These are phyloP conservation scores for Plasmodium cynomolgi DNA, from an alignment of 169 alveolate species.

Conservation along the genomic window DNA sequence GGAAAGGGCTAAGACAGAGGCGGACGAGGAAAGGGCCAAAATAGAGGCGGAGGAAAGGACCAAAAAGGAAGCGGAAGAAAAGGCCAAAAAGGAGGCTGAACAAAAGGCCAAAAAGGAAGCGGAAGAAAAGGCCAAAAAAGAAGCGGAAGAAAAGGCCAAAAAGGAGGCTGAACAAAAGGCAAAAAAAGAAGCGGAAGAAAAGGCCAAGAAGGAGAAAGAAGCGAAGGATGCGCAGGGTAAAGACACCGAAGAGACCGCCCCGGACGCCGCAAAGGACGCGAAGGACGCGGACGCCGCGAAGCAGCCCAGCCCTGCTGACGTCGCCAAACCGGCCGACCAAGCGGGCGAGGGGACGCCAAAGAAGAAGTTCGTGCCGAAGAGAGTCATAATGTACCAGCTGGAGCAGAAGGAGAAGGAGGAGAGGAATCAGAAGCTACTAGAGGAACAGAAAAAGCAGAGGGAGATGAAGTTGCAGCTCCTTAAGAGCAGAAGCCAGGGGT, in stretches of 20 bases:
- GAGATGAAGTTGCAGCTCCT: slow-evolving; percentile 31
- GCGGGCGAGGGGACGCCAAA: not conserved
- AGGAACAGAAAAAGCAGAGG: slow-evolving; percentile 36
- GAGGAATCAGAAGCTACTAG: not conserved
- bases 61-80: not conserved
- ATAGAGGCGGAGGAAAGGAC: not conserved
- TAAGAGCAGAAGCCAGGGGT: slow-evolving; percentile 48
- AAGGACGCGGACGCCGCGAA: not conserved
- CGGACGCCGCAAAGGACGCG: not conserved
- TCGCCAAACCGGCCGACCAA: not conserved
- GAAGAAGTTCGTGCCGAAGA: slow-evolving; percentile 38
- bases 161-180: not conserved
- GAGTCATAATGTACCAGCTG: slow-evolving; percentile 49
- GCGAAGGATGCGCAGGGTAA: not conserved
- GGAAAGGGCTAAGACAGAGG: not conserved
- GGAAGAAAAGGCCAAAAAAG: not conserved
- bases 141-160: not conserved
- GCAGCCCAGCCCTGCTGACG: not conserved
- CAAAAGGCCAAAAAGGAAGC: not conserved
- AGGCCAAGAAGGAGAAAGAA: not conserved
- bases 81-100: not conserved
- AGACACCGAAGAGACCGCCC: not conserved
- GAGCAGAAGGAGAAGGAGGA: slow-evolving; percentile 39
- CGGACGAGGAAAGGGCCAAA: not conserved
- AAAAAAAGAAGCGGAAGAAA: not conserved